Evolutionary conservation across 2,329 filamentous ascomycete species (phyloP).

Genomic region (Parascedosporium putredinis): DNA sequence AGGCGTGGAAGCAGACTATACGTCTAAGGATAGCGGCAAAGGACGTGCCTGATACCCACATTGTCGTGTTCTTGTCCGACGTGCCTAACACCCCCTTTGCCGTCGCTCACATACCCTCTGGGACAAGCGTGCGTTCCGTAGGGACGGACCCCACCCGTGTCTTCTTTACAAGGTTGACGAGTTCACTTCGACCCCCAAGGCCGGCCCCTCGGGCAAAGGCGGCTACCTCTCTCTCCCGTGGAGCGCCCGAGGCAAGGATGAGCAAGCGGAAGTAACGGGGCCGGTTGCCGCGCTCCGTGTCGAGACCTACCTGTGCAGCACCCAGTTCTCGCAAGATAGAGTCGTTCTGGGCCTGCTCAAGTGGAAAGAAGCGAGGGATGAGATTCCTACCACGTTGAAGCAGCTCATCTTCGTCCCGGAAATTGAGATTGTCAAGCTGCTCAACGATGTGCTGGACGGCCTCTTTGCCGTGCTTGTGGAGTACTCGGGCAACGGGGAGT

Average conservation of each 20-base stretch:
- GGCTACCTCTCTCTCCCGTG: constrained; percentile 82
- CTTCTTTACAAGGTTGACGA: constrained; percentile 89
- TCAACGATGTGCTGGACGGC: constrained; percentile 80
- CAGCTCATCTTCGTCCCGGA: constrained; percentile 89
- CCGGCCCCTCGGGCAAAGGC: constrained; percentile 58
- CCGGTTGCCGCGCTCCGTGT: constrained; percentile 70
- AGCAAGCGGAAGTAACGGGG: constrained; percentile 66
- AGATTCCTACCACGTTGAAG: constrained; percentile 64
- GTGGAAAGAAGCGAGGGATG: constrained; percentile 70
- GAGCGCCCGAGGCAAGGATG: constrained; percentile 56
- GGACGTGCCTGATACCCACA: constrained; percentile 72
- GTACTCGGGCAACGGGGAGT: constrained; percentile 81
- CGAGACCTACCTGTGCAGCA: constrained; percentile 86
- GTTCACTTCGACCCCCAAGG: constrained; percentile 60
- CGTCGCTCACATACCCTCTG: constrained; percentile 89
- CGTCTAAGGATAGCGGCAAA: constrained; percentile 67
- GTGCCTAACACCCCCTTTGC: constrained; percentile 82
- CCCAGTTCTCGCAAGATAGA: constrained; percentile 85
- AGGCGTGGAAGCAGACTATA: constrained; percentile 81
- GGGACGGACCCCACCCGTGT: constrained; percentile 72
- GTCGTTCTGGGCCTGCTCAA: constrained; percentile 72
- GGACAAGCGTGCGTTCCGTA: constrained; percentile 81
- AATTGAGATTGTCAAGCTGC: constrained; percentile 91
- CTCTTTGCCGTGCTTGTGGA: constrained; percentile 88
- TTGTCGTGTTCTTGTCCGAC: constrained; percentile 84